Percentiles rank a stretch among this genome's conserved stretches.
phyloP scores from a whole-genome alignment of 2,329 filamentous ascomycete genomes.

The Myotisia sp. region DNA sequence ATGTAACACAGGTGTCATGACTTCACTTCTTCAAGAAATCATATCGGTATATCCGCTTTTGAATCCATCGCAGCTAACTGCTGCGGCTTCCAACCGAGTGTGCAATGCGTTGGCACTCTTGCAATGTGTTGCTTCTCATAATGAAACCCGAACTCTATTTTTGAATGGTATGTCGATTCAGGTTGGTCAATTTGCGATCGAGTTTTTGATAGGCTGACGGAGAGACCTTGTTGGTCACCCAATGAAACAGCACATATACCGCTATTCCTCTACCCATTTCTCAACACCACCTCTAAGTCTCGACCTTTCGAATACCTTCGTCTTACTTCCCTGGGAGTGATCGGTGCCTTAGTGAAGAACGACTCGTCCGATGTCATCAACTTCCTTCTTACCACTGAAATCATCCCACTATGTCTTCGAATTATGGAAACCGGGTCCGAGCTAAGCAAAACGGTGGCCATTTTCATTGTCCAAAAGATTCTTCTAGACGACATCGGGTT shows the following conservation, averaged over 20 bases:
- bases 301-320: conserved; percentile 95
- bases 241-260: conserved; percentile 97
- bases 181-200: neutral
- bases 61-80: conserved; percentile 91
- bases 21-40: conserved; percentile 90
- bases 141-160: conserved; percentile 87
- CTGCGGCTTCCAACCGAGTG: conserved; percentile 90
- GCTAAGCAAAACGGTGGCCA: conserved; percentile 95
- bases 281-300: conserved; percentile 97
- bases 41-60: conserved; percentile 96
- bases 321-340: conserved; percentile 87
- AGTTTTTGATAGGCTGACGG: conserved; percentile 11
- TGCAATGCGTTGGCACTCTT: conserved; percentile 93
- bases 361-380: conserved; percentile 98
- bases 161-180: conserved; percentile 62
- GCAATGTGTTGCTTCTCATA: conserved; percentile 94
- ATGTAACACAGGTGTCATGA: conserved; percentile 69
- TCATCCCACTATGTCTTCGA: conserved; percentile 88
- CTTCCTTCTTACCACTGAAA: conserved; percentile 94
- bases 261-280: conserved; percentile 91
- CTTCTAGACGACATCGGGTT: conserved; percentile 89
- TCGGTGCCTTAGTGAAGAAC: conserved; percentile 95
- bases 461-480: conserved; percentile 99
- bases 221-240: conserved; percentile 1
- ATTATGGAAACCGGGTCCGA: conserved; percentile 99